Evolutionary conservation across 257 asterid genomes (phyloP).

Genomic region (Lithospermum erythrorhizon): DNA sequence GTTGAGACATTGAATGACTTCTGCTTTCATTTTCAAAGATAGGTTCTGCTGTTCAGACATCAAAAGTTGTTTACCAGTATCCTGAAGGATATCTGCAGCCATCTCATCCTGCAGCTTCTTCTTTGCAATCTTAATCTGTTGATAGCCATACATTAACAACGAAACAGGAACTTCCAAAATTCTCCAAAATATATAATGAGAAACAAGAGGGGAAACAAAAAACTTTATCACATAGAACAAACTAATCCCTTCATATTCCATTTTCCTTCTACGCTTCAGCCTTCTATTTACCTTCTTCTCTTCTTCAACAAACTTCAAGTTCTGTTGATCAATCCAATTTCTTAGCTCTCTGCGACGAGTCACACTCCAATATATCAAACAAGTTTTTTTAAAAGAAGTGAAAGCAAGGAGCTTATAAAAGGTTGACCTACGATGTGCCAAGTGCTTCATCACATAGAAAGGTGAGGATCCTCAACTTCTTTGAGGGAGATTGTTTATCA

Average conservation of each 20-base stretch:
- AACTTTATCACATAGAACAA: background rate
- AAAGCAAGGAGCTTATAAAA: background rate
- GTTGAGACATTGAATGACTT: conserved; percentile 2
- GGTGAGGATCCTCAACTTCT: conserved; percentile 14
- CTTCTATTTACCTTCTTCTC: conserved; percentile 5
- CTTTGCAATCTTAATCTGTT: conserved; percentile 10
- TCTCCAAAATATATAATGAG: background rate
- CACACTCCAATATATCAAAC: background rate
- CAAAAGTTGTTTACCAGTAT: conserved; percentile 6
- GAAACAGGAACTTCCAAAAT: background rate
- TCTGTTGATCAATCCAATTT: conserved; percentile 15
- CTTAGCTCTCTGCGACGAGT: conserved; percentile 10
- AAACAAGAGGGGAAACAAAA: background rate
- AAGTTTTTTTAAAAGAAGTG: background rate
- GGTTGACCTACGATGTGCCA: conserved; percentile 9
- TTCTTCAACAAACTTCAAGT: conserved; percentile 9
- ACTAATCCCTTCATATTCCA: background rate
- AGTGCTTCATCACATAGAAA: conserved; percentile 20
- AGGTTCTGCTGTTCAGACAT: conserved; percentile 10
- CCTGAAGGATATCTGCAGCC: conserved; percentile 9
- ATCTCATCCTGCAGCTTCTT: conserved; percentile 9
- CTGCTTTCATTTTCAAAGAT: conserved; percentile 5
- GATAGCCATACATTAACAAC: background rate
- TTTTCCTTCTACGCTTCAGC: too few relatives aligned
- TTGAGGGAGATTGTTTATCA: conserved; percentile 8